A percentile compares a stretch with the other conserved stretches of the same genome.
phyloP scores from a whole-genome alignment of 352 stramenopile genomes.

The Pythium phragmitis region DNA sequence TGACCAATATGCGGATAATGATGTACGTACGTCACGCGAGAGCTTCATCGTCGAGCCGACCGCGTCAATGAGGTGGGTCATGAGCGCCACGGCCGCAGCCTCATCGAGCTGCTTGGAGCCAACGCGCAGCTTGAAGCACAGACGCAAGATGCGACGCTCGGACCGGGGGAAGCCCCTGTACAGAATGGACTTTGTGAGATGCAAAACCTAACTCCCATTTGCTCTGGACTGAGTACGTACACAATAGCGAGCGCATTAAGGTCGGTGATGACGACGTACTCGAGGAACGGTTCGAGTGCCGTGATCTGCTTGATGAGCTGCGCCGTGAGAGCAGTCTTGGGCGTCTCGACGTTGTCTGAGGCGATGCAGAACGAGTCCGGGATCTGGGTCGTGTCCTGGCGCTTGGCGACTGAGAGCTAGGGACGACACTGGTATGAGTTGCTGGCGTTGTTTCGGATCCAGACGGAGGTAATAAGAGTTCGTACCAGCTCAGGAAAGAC shows the following conservation, averaged over 20 bases:
- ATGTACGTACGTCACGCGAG: slow-evolving; percentile 53
- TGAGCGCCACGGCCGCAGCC: slow-evolving; percentile 43
- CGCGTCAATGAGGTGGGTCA: slow-evolving; percentile 57
- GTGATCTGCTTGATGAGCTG: slow-evolving; percentile 54
- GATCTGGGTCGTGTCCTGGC: slow-evolving; percentile 49
- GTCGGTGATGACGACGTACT: slow-evolving; percentile 79
- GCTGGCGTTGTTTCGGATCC: background rate
- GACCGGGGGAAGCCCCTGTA: slow-evolving; percentile 64
- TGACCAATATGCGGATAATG: background rate
- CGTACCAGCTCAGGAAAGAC: slow-evolving; percentile 65
- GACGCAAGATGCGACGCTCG: slow-evolving; percentile 56
- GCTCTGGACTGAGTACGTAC: slow-evolving; percentile 22
- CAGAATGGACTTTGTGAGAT: background rate
- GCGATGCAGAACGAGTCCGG: slow-evolving; percentile 64
- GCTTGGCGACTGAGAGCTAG: slow-evolving; percentile 68
- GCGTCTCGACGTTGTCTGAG: slow-evolving; percentile 63
- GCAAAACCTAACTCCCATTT: no score
- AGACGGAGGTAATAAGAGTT: background rate
- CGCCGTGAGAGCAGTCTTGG: slow-evolving; percentile 55
- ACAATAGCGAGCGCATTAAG: slow-evolving; percentile 63
- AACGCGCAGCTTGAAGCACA: slow-evolving; percentile 62
- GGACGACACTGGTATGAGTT: background rate
- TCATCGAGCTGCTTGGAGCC: slow-evolving; percentile 66
- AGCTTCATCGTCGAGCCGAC: slow-evolving; percentile 76
- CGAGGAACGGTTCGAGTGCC: slow-evolving; percentile 64